Percentiles rank a stretch among this genome's conserved stretches.
These are phyloP conservation scores for Corylus heterophylla DNA, from an alignment of 306 rosid genomes.

Conservation along the genomic window DNA sequence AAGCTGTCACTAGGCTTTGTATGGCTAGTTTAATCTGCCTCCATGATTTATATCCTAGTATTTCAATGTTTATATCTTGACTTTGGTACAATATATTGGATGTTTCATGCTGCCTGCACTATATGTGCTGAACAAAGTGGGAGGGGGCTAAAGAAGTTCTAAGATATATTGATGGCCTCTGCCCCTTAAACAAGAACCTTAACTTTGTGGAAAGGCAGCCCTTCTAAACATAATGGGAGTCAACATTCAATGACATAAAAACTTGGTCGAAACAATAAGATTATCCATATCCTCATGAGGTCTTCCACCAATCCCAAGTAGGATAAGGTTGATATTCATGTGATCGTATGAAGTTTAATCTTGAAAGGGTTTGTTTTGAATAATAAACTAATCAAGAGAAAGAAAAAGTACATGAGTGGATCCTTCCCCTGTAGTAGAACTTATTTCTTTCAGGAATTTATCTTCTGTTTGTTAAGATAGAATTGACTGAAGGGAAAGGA, in stretches of 20 bases:
- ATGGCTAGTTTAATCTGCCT: neutral
- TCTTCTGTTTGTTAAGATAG: neutral
- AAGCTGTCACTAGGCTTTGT: neutral
- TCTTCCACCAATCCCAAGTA: conserved; percentile 13
- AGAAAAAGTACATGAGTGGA: neutral
- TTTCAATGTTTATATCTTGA: conserved; percentile 1
- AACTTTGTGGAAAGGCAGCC: neutral
- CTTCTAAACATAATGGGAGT: neutral
- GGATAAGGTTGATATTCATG: conserved; percentile 13
- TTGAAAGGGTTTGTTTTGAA: neutral
- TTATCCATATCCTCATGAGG: conserved; percentile 9
- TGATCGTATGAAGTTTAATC: neutral
- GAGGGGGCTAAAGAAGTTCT: neutral
- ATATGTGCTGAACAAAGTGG: neutral
- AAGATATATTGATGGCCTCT: neutral
- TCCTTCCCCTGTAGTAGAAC: neutral
- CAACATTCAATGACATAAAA: neutral
- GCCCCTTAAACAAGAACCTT: neutral
- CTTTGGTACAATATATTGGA: neutral
- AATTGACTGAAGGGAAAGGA: neutral
- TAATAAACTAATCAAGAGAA: conserved; percentile 12
- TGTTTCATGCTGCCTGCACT: conserved; percentile 5
- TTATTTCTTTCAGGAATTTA: neutral
- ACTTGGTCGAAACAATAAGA: neutral
- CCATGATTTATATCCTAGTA: neutral